Conservation (phyloP, 805 yeast species). For the Nakazawaea anatomiae region DNA sequence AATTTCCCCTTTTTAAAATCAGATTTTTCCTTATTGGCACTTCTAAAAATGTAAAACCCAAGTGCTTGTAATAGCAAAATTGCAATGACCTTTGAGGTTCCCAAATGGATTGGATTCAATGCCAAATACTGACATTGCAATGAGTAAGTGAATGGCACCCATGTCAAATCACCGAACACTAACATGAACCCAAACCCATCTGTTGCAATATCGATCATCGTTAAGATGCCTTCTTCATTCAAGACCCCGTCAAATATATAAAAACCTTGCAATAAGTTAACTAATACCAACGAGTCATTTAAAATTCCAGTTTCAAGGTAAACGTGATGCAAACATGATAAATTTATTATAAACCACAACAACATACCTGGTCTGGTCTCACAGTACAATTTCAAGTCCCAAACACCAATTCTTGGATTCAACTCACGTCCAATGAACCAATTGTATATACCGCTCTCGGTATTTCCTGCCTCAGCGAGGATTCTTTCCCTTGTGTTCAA, state of each 20-base stretch:
- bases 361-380: conserved; percentile 94
- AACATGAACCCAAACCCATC: conserved; percentile 98
- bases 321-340: conserved; percentile 79
- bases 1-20: conserved; percentile 76
- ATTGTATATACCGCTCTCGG: conserved; percentile 70
- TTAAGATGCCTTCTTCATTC: conserved; percentile 82
- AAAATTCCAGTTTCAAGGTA: conserved; percentile 54
- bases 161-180: conserved; percentile 86
- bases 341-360: conserved; percentile 74
- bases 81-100: conserved; percentile 27
- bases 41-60: conserved; percentile 81
- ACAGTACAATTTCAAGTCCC: conserved; percentile 88
- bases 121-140: conserved; percentile 81
- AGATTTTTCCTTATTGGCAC: conserved; percentile 81
- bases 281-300: conserved; percentile 66
- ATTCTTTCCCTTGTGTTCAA: conserved; percentile 57
- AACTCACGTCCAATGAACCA: conserved; percentile 97
- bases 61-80: conserved; percentile 44
- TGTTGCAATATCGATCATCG: conserved; percentile 94
- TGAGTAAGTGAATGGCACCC: conserved; percentile 89
- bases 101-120: conserved; percentile 52
- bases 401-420: conserved; percentile 79
- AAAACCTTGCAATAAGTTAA: conserved; percentile 65
- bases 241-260: conserved; percentile 89
- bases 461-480: conserved; percentile 82